Evolutionary conservation across 768 basidiomycete species (phyloP).

Genomic region (Paxillus ammoniavirescens): DNA sequence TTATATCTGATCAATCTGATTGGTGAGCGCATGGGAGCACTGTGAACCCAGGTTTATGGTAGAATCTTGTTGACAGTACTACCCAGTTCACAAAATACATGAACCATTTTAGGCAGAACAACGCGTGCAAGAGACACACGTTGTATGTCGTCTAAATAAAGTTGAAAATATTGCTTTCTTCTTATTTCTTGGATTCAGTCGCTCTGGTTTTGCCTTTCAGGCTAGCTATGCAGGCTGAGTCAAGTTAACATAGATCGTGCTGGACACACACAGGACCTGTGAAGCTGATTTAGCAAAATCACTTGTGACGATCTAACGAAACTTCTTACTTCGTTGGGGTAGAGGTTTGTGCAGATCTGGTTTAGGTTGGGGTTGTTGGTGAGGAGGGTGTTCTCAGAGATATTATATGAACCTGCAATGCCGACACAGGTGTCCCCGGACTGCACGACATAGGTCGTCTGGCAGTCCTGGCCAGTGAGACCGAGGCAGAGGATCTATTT

Average conservation of each 20-base stretch:
- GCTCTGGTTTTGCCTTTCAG: not conserved
- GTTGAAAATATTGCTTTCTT: not conserved
- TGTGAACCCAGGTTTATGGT: too few relatives aligned
- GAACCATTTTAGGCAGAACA: too few relatives aligned
- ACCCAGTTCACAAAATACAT: too few relatives aligned
- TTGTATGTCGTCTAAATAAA: not conserved
- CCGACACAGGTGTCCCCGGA: slow-evolving; percentile 49
- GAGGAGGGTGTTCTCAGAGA: slow-evolving; percentile 45
- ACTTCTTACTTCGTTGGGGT: slow-evolving; percentile 51
- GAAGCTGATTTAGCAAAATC: not conserved
- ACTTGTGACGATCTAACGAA: not conserved
- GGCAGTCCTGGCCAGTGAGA: slow-evolving; percentile 55
- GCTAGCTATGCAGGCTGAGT: slow-evolving; percentile 2
- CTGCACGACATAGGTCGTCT: slow-evolving; percentile 44
- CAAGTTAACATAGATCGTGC: slow-evolving; percentile 22
- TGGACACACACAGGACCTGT: slow-evolving; percentile 28
- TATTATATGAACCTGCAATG: slow-evolving; percentile 41
- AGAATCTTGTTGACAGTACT: too few relatives aligned
- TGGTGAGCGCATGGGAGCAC: too few relatives aligned
- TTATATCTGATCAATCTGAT: too few relatives aligned
- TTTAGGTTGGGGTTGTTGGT: slow-evolving; percentile 68
- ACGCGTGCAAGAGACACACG: too few relatives aligned
- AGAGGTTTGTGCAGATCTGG: slow-evolving; percentile 50
- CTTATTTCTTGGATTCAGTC: not conserved
- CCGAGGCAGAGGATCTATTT: slow-evolving; percentile 55